Base-by-base conservation (phyloP, 176 grass and related monocot genomes). In the Carex pumila region DNA sequence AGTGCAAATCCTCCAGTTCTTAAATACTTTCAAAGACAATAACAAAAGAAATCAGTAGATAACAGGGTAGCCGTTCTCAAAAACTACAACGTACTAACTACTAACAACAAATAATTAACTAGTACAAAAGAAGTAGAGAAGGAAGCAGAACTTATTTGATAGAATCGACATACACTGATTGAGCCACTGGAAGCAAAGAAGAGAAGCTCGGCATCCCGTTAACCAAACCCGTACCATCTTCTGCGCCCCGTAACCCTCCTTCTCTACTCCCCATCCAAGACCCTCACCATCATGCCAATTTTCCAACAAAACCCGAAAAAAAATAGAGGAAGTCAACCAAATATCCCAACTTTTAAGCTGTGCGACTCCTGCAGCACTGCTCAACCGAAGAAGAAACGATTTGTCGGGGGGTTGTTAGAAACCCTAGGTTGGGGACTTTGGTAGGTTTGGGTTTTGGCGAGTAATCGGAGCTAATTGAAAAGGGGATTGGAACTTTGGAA, bases 141-240 rank as follows among this genome's bases (percentile, higher is more conserved):
- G 19, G 49, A 12, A 15, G 17, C 50, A 19, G 63, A 54, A 74
- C 12, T 18, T 7, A 34, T 12, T 10, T 1, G 29, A 85, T 17
- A 32, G 0, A 57, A 87, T 62, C 32, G 2, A 81, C 66, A 61
- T 86, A 89, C 88, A 83, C 41, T 83, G 43, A 69, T 68, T 83
- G 74, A 62, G 54, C 65, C 19, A 67, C 75, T n/a, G 83, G 75
- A 43, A 83, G 61, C 62, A 79, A 74, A 34, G 83, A 85, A 85
- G 79, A 66, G 75, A 88, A 89, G 79, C 88, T 86, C 84, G 84
- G 88, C 88, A 89, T 89, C 61, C 69, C 67, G n/a, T 47, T 34
- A 55, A 57, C 50, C 17, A 78, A 78, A 18, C 50, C 50, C 50
- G 25, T 56, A 64, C 76, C 87, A 70, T 76, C 65, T 61, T 83